Conservation (phyloP, 257 asterid genomes). For the Parsonsia alboflavescens region DNA sequence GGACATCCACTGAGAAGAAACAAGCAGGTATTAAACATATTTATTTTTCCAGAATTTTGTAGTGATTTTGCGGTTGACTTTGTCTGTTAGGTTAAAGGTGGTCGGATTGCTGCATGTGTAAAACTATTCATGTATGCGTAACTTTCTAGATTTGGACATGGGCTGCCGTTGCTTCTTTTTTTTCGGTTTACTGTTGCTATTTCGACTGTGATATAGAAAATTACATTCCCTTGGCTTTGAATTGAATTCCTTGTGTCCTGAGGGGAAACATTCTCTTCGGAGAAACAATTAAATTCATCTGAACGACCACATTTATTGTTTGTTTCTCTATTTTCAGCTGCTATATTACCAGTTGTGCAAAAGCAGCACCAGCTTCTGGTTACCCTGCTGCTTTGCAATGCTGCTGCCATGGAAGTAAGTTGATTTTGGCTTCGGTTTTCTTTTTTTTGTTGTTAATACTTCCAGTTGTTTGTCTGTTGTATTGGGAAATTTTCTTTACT, state of each 20-base stretch:
- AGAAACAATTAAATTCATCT: neutral
- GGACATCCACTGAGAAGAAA: constrained; percentile 62
- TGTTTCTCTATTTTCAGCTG: constrained; percentile 41
- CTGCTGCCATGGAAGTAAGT: constrained; percentile 95
- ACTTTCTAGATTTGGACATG: neutral
- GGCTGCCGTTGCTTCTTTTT: neutral
- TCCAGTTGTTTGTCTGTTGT: neutral
- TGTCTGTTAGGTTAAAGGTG: neutral
- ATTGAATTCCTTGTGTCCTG: neutral
- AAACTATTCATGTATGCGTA: neutral
- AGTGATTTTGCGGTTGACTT: neutral
- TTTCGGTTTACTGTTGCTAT: neutral
- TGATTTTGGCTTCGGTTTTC: neutral
- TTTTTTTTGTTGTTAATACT: neutral
- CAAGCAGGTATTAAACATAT: constrained; percentile 58
- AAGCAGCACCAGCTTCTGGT: constrained; percentile 99
- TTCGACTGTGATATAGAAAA: neutral
- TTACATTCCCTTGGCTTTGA: neutral
- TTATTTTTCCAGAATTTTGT: neutral
- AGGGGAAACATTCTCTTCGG: neutral
- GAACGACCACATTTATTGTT: neutral
- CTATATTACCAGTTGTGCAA: constrained; percentile 80
- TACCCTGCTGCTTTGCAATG: constrained; percentile 81
- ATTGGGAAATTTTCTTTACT: neutral
- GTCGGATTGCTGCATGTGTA: neutral